These are phyloP conservation scores for Talaromyces verruculosus DNA, from an alignment of 2,329 filamentous ascomycete species.

Conservation along the genomic window DNA sequence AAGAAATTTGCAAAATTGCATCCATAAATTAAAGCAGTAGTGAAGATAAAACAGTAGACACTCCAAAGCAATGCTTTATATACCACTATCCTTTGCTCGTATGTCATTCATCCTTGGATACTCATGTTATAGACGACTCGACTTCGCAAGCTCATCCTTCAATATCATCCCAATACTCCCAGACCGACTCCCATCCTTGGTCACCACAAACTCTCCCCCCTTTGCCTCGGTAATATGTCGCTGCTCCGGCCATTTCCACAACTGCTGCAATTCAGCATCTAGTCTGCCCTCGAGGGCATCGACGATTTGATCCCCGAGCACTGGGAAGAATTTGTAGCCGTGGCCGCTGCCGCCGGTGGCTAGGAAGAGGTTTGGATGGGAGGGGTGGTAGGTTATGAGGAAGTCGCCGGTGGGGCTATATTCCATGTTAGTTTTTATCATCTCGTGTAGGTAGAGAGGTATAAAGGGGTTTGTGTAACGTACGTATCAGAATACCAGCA, in stretches of 20 bases:
- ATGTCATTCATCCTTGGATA: background rate
- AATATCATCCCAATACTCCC: slow-evolving; percentile 29
- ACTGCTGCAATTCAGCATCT: slow-evolving; percentile 39
- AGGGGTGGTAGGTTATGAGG: slow-evolving; percentile 68
- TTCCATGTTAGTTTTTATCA: background rate
- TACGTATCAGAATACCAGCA: slow-evolving; percentile 77
- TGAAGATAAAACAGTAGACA: background rate
- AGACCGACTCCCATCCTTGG: slow-evolving; percentile 21
- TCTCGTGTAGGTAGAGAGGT: background rate
- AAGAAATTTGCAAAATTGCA: slow-evolving; percentile 1
- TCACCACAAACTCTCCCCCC: slow-evolving; percentile 10
- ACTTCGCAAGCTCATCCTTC: slow-evolving; percentile 40
- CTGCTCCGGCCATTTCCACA: slow-evolving; percentile 47
- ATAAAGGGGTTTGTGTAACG: slow-evolving; percentile 23
- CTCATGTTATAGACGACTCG: slow-evolving; percentile 2
- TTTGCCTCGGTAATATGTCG: background rate
- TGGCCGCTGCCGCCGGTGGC: slow-evolving; percentile 57
- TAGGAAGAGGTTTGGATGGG: slow-evolving; percentile 52
- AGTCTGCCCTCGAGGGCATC: slow-evolving; percentile 48
- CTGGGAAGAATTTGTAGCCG: slow-evolving; percentile 55
- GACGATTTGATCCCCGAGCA: slow-evolving; percentile 54
- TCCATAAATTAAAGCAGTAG: background rate
- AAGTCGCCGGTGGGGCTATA: slow-evolving; percentile 63
- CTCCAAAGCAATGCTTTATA: background rate
- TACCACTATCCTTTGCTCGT: background rate